Evolutionary conservation across 305 asterid genomes (phyloP), one percentile per base, ranked within the genome.

Genomic region (Fraxinus sp.): DNA sequence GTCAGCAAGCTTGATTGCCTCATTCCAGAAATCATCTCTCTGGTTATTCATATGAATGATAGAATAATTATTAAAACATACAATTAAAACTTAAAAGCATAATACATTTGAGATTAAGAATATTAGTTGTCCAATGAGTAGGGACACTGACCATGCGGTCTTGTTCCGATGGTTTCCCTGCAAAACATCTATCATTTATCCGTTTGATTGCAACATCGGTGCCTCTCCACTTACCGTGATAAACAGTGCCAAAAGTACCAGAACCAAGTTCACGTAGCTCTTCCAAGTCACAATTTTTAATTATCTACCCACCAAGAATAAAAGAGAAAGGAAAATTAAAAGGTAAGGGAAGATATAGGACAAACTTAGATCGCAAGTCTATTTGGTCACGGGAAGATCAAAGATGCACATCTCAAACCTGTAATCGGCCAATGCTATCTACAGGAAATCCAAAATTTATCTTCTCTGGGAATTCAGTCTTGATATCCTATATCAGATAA

Each of bases 211-310:
- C 99, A 37, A 96, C 98, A 82, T 96, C 99, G 0, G 98, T 91
- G 62, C 99, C 99, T 86, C 98, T 94, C 99, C 98, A 96, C 90
- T 94, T 94, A 64, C 99, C 99, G 87, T 96, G 98, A 90, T 93
- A 96, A 86, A 96, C 99, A 7, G 99, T 96, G 75, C 99, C 99
- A 86, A 94, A 96, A 37, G 99, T 96, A 80, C 99, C 99, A 49
- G 99, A 96, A 80, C 99, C 99, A 86, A 96, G 85, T 86, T 96
- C 99, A 66, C 91, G 89, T 66, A 94, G 88, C 92, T 96, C 99
- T 89, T 96, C 99, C 91, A 96, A 91, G 86, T 96, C 98, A 62
- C 82, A 86, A 84, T 96, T 93, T 80, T 89, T 92, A 71, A 96
- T 96, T n/a, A 94, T 91, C 99, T 96, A 87, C 16, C 22, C 64